Evolutionary conservation across 2,329 filamentous ascomycete species (phyloP).

Genomic region (Aspergillus intermedius): DNA sequence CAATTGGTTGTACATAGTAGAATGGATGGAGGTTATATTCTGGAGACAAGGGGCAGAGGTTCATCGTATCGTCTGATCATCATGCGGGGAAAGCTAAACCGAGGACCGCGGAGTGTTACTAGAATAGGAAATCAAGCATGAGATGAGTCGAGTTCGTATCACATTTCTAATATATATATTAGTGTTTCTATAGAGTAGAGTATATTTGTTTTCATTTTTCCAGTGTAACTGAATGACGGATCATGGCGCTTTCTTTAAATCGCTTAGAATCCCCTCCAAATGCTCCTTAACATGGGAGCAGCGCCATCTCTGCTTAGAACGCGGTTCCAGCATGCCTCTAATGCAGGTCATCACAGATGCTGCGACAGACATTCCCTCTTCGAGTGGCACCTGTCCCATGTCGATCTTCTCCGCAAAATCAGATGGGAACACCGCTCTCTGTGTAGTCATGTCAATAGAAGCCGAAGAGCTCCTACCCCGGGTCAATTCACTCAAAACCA

Average conservation of each 20-base stretch:
- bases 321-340: conserved; percentile 35
- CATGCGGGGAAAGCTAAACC: conserved; percentile 5
- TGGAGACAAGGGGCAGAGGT: neutral
- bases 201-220: no score
- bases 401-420: conserved; percentile 36
- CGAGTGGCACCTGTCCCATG: conserved; percentile 18
- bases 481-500: conserved; percentile 37
- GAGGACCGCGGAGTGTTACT: conserved; percentile 2
- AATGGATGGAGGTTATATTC: neutral
- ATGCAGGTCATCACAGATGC: conserved; percentile 33
- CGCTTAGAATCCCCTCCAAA: conserved; percentile 24
- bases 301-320: conserved; percentile 30
- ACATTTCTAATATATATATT: no score
- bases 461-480: conserved; percentile 12
- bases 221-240: neutral
- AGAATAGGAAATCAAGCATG: neutral
- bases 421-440: conserved; percentile 24
- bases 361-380: conserved; percentile 23
- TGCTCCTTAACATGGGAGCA: conserved; percentile 30
- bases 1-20: neutral
- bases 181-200: no score
- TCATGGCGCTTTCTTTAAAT: conserved; percentile 7
- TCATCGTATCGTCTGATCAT: conserved; percentile 3
- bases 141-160: no score
- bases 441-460: neutral